Evolutionary conservation across 2,329 filamentous ascomycete genomes (phyloP).

Genomic region (Hymenoscyphus linearis): DNA sequence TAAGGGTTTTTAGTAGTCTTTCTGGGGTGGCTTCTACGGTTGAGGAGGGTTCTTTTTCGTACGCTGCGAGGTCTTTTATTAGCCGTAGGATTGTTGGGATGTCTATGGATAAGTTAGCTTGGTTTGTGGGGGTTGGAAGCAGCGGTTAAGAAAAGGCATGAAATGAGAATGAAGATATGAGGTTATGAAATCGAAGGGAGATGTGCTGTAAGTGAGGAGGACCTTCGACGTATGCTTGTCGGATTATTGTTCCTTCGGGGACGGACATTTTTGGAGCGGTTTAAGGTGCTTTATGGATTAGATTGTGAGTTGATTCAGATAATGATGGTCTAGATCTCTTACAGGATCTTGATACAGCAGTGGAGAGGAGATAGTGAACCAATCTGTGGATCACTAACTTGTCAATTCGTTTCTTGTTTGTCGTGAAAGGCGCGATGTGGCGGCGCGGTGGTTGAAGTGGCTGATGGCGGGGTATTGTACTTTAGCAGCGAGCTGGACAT

Average conservation of each 20-base stretch:
- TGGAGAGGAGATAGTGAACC: too few relatives aligned
- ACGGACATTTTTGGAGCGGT: conserved; percentile 15
- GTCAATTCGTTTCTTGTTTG: too few relatives aligned
- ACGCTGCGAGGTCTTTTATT: conserved; percentile 80
- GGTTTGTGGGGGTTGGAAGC: conserved; percentile 4
- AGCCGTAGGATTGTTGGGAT: conserved; percentile 73
- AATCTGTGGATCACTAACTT: too few relatives aligned
- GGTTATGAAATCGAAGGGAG: background rate
- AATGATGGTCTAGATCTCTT: background rate
- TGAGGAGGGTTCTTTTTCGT: conserved; percentile 70
- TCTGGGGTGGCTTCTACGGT: conserved; percentile 71
- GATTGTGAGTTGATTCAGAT: background rate
- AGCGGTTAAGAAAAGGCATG: background rate
- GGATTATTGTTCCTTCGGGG: conserved; percentile 35
- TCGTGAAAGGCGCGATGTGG: too few relatives aligned
- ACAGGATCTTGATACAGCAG: too few relatives aligned
- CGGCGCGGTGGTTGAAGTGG: too few relatives aligned
- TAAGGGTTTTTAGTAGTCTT: conserved; percentile 66
- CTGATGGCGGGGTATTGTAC: too few relatives aligned
- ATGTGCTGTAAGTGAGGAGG: conserved; percentile 2
- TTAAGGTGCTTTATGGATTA: background rate
- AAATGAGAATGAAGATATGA: background rate
- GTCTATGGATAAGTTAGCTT: conserved; percentile 48
- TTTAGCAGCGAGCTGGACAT: too few relatives aligned
- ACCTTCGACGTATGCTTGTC: conserved; percentile 58